Evolutionary conservation across 176 grass and related monocot species (phyloP), one percentile per base, ranked within the genome.

Genomic region (Juncus effusus): DNA sequence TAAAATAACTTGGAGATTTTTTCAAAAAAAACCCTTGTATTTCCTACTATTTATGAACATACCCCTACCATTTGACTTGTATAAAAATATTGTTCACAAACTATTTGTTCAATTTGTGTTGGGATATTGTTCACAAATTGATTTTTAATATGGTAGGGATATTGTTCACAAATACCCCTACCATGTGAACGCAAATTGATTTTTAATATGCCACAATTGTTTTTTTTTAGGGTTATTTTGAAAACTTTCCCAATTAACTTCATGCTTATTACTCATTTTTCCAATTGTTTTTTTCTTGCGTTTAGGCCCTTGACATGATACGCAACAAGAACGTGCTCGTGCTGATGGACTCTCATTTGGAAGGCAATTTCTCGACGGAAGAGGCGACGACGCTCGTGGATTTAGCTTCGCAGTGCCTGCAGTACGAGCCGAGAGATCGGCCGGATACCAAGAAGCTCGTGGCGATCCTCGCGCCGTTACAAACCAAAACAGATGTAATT

Each of bases 341-440:
- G 19, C 45, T 99, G 51, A 87, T 99, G 95, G 95, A 99, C 69
- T 99, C 95, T 60, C 95, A 99, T 89, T 62, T 99, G 78, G 95
- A 99, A 54, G 95, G 89, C 19, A 94, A 94, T 13, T 99, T 94
- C 74, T 87, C 95, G 13, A 87, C 78, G 3, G 86, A 99, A 72
- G 86, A 94, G 77, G 95, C 95, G 3, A 85, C 86, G 6, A 42
- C 85, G 41, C 59, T 94, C 38, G 89, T 99, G 5, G 83, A 94
- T 70, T 85, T 99, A 55, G 95, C 83, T 55, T 90, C 86, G 72
- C 80, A 90, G 42, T 99, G 95, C 57, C 75, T 99, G 47, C 80
- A 87, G 39, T 94, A 99, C 69, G 95, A 99, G 77, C 83, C 95
- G 72, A 84, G 95, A 80, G 95, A 99, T 13, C 89, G 95, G n/a